Percentiles rank a stretch among this genome's conserved stretches.
phyloP scores from a whole-genome alignment of 257 asterid species.

The Gynochthodes officinalis region DNA sequence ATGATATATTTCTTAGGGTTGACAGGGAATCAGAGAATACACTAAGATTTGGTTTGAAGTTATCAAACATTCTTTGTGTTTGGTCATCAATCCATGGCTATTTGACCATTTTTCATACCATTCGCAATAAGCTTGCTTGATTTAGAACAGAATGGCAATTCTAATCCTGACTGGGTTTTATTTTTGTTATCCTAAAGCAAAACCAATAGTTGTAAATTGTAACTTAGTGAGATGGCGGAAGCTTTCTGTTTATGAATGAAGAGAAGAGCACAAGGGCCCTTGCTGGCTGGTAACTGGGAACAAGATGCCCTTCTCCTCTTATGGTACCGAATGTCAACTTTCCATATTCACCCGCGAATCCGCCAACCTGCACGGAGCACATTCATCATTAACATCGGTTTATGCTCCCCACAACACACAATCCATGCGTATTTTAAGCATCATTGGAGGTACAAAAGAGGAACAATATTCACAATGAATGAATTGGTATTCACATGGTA shows the following conservation, averaged over 20 bases:
- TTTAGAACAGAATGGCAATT: no score
- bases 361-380: conserved; percentile 21
- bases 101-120: no score
- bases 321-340: conserved; percentile 19
- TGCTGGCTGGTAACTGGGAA: conserved; percentile 24
- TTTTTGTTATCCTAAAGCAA: no score
- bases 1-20: not conserved
- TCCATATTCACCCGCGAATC: conserved; percentile 22
- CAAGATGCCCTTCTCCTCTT: conserved; percentile 26
- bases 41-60: not conserved
- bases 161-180: no score
- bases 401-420: not conserved
- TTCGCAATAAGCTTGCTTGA: no score
- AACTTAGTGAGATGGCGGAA: not conserved
- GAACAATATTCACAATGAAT: no score
- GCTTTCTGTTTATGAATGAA: conserved; percentile 23
- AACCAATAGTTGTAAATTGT: no score
- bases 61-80: not conserved
- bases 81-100: not conserved
- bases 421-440: no score
- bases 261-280: conserved; percentile 20
- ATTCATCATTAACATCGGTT: not conserved
- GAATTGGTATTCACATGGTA: not conserved
- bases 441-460: no score
- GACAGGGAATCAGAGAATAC: not conserved